phyloP scores from a whole-genome alignment of 345 rosid genomes.

The Dipteronia dyeriana region DNA sequence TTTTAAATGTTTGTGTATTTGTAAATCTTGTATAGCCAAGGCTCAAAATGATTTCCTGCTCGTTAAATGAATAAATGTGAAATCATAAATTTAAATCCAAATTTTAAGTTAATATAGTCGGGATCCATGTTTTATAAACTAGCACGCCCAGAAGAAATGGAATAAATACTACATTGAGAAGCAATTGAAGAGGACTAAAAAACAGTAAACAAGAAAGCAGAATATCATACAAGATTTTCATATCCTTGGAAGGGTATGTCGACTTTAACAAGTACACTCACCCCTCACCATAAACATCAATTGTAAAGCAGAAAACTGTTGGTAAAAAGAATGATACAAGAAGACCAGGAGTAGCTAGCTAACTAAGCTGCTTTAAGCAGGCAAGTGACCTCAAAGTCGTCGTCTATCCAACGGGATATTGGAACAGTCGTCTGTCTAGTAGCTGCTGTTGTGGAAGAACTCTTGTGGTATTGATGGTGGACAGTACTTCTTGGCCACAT shows the following conservation, averaged over 20 bases:
- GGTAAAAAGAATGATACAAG: neutral
- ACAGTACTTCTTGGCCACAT: constrained; percentile 77
- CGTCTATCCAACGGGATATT: constrained; percentile 34
- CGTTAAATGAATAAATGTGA: too few species aligned
- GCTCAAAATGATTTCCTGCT: too few species aligned
- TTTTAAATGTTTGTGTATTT: too few species aligned
- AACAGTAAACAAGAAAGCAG: neutral
- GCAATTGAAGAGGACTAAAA: neutral
- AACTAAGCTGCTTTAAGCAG: neutral
- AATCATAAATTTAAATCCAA: too few species aligned
- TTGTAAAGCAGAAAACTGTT: neutral
- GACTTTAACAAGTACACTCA: neutral
- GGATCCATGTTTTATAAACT: too few species aligned
- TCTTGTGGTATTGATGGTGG: constrained; percentile 70
- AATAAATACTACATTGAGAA: neutral
- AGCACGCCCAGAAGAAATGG: too few species aligned
- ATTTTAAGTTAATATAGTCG: too few species aligned
- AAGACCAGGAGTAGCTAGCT: neutral
- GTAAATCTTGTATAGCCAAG: too few species aligned
- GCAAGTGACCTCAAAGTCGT: neutral
- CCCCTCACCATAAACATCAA: neutral
- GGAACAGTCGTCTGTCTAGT: constrained; percentile 16
- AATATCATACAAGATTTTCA: constrained; percentile 21
- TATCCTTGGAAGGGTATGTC: neutral
- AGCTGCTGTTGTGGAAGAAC: constrained; percentile 48